Evolutionary conservation across 176 grass and related monocot species (phyloP).

Genomic region (Tuctoria greenei): DNA sequence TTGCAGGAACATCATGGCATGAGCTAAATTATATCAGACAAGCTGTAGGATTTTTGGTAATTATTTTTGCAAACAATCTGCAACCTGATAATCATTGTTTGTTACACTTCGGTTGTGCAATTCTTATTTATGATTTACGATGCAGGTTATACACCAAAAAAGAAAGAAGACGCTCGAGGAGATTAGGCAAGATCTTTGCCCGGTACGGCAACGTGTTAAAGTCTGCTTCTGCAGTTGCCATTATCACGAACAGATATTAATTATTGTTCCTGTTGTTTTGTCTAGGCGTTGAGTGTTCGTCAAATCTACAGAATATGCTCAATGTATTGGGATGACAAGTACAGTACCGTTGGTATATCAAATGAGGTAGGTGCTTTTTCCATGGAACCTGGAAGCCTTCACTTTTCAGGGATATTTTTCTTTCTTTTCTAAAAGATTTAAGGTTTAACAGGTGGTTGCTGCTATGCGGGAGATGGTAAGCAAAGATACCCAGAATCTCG

Average conservation of each 20-base stretch:
- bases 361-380: slow-evolving; percentile 48
- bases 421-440: slow-evolving; percentile 10
- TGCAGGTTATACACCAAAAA: slow-evolving; percentile 97
- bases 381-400: slow-evolving; percentile 1
- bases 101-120: not conserved
- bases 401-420: slow-evolving; percentile 16
- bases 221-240: not conserved
- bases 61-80: not conserved
- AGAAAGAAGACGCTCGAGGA: slow-evolving; percentile 87
- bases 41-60: slow-evolving; percentile 98
- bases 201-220: slow-evolving; percentile 50
- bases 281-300: slow-evolving; percentile 81
- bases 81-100: not conserved
- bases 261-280: not conserved
- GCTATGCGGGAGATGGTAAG: slow-evolving; percentile 91
- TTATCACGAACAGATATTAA: slow-evolving; percentile 23
- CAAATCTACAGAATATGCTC: slow-evolving; percentile 99
- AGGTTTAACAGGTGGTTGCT: slow-evolving; percentile 63
- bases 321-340: slow-evolving; percentile 99
- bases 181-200: slow-evolving; percentile 91
- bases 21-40: slow-evolving; percentile 97
- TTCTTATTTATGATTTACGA: slow-evolving; percentile 33
- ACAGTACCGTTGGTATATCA: slow-evolving; percentile 80
- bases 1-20: slow-evolving; percentile 93
- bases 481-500: slow-evolving; percentile 79